A percentile compares a stretch with the other conserved stretches of the same genome.
phyloP scores from a whole-genome alignment of 257 asterid species.

The Solanum pinnatisectum region DNA sequence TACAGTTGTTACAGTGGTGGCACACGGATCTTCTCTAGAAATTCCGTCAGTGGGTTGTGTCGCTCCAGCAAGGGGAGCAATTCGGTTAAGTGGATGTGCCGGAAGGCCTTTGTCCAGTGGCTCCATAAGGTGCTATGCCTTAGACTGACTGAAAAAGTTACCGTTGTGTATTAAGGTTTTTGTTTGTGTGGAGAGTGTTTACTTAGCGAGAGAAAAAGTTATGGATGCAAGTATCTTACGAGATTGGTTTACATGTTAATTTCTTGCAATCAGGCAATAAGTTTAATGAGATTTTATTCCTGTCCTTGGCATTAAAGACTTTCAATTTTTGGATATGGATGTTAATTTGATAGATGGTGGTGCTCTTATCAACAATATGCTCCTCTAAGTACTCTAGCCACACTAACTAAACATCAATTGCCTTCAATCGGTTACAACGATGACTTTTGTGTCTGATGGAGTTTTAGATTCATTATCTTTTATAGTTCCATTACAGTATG shows the following conservation, averaged over 20 bases:
- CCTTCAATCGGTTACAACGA: not conserved
- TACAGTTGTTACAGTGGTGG: not conserved
- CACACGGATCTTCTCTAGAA: not conserved
- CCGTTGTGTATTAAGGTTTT: not conserved
- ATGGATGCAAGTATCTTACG: not conserved
- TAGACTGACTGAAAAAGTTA: not conserved
- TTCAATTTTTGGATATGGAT: not conserved
- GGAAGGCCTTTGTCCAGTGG: not conserved
- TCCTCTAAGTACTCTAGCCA: not conserved
- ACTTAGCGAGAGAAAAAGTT: not conserved
- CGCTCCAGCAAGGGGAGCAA: not conserved
- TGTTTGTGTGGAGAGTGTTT: not conserved
- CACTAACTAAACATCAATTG: not conserved
- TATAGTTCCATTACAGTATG: not conserved
- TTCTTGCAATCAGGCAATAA: not conserved
- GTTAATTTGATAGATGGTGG: not conserved
- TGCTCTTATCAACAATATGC: not conserved
- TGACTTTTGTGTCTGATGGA: not conserved
- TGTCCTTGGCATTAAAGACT: not conserved
- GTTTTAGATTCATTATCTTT: not conserved
- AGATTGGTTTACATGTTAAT: not conserved
- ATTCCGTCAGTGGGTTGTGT: not conserved
- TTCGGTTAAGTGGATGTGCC: not conserved
- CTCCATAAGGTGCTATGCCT: not conserved
- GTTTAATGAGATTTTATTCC: not conserved